phyloP scores from a whole-genome alignment of 2,329 filamentous ascomycete genomes.

The Ophiocordyceps robertsii region DNA sequence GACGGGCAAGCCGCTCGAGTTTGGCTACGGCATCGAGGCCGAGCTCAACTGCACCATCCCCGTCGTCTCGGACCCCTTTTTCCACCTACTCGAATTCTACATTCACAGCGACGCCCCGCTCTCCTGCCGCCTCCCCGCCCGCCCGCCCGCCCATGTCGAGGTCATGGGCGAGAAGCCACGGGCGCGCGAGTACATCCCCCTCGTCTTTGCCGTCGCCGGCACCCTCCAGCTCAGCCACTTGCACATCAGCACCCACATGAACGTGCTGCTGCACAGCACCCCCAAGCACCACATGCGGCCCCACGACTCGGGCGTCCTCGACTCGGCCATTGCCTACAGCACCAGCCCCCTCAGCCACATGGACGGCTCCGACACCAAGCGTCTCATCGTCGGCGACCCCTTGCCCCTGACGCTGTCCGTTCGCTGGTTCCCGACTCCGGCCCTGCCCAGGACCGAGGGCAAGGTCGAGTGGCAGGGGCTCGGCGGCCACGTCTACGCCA shows the following conservation, averaged over 20 bases:
- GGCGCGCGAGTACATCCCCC: constrained; percentile 57
- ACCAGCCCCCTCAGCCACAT: constrained; percentile 57
- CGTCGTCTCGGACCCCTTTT: constrained; percentile 65
- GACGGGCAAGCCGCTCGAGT: constrained; percentile 66
- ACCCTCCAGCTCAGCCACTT: constrained; percentile 81
- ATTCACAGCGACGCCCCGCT: constrained; percentile 92
- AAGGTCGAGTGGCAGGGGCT: constrained; percentile 52
- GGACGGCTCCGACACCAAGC: constrained; percentile 37
- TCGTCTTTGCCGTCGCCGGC: constrained; percentile 80
- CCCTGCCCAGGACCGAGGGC: constrained; percentile 54
- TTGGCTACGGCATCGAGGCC: constrained; percentile 70
- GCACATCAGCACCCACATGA: constrained; percentile 80
- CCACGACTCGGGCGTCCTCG: constrained; percentile 64
- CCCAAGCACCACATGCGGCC: constrained; percentile 49
- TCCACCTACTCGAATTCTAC: constrained; percentile 91
- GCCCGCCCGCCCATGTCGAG: constrained; percentile 47
- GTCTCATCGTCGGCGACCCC: constrained; percentile 77
- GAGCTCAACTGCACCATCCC: constrained; percentile 78
- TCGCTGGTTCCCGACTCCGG: constrained; percentile 71
- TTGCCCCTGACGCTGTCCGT: constrained; percentile 69
- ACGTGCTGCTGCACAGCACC: constrained; percentile 67
- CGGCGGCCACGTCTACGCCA: constrained; percentile 49
- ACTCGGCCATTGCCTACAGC: constrained; percentile 79
- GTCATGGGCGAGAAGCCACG: constrained; percentile 36
- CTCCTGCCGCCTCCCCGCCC: constrained; percentile 75